Percentiles rank a stretch among this genome's conserved stretches.
Evolutionary conservation across 139 green algal genomes (phyloP).

Genomic region (Yamagishiella unicocca): DNA sequence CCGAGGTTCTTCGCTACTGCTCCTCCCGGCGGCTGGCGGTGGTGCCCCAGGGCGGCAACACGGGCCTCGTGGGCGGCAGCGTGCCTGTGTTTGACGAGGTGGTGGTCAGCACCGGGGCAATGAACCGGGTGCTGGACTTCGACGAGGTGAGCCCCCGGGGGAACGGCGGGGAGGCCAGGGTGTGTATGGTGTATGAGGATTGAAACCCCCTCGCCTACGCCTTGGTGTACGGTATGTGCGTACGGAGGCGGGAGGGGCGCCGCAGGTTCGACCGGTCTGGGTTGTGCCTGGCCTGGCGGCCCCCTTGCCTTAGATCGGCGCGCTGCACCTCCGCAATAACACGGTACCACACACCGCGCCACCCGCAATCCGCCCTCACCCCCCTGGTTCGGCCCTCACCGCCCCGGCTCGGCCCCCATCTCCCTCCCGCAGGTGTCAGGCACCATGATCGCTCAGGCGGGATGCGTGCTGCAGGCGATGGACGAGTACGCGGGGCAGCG

Average conservation of each 20-base stretch:
- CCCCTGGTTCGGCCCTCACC: not conserved
- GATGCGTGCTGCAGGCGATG: constrained; percentile 87
- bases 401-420: not conserved
- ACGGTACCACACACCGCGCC: not conserved
- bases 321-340: no score
- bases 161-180: no score
- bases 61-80: constrained; percentile 93
- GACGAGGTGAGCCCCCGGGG: constrained; percentile 37
- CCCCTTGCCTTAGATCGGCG: no score
- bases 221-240: no score
- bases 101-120: constrained; percentile 73
- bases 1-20: constrained; percentile 84
- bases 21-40: constrained; percentile 83
- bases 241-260: no score
- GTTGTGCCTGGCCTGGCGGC: no score
- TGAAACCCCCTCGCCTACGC: no score
- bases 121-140: constrained; percentile 71
- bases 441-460: constrained; percentile 81
- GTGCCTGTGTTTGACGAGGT: constrained; percentile 95
- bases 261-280: no score
- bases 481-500: constrained; percentile 70
- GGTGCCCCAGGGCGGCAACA: constrained; percentile 97
- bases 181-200: no score
- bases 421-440: constrained; percentile 74
- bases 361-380: not conserved